Conservation (phyloP, 2,329 filamentous ascomycete species). For the Didymella segeticola region DNA sequence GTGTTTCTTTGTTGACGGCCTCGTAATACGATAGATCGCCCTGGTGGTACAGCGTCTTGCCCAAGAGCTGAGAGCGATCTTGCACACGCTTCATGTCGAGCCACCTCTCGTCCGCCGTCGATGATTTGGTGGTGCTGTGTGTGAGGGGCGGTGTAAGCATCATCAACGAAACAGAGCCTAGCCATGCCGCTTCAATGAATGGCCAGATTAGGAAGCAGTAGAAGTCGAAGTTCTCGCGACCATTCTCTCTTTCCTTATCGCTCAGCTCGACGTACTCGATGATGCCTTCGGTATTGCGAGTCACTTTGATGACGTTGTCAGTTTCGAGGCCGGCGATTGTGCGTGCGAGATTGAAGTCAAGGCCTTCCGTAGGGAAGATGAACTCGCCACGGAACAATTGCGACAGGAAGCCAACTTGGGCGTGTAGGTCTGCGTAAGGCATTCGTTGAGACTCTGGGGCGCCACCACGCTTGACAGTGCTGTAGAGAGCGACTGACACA, state of each 20-base stretch:
- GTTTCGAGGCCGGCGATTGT: constrained; percentile 79
- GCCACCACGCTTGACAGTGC: constrained; percentile 87
- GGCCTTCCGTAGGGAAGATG: constrained; percentile 89
- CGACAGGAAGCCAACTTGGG: constrained; percentile 88
- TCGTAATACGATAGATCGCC: constrained; percentile 97
- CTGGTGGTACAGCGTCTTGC: constrained; percentile 97
- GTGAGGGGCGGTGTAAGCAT: constrained; percentile 76
- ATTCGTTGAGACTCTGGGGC: constrained; percentile 82
- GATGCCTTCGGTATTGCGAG: constrained; percentile 56
- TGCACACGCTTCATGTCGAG: constrained; percentile 80
- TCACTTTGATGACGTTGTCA: constrained; percentile 77
- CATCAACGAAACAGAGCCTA: constrained; percentile 86
- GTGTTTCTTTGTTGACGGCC: constrained; percentile 95
- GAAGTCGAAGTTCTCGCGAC: constrained; percentile 96
- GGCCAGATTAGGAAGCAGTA: constrained; percentile 99
- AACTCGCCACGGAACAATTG: constrained; percentile 94
- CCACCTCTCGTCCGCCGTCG: constrained; percentile 67
- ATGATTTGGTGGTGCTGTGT: constrained; percentile 28
- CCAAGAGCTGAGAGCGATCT: constrained; percentile 80
- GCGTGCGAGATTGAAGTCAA: constrained; percentile 79
- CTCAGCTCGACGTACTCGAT: constrained; percentile 77
- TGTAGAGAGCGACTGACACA: constrained; percentile 90
- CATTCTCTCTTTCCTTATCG: constrained; percentile 74
- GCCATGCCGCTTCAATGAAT: constrained; percentile 93
- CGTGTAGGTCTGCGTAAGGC: constrained; percentile 72